A percentile compares a stretch with the other conserved stretches of the same genome.
These are phyloP conservation scores for Sporothrix mexicana DNA, from an alignment of 2,329 filamentous ascomycete genomes.

Conservation along the genomic window DNA sequence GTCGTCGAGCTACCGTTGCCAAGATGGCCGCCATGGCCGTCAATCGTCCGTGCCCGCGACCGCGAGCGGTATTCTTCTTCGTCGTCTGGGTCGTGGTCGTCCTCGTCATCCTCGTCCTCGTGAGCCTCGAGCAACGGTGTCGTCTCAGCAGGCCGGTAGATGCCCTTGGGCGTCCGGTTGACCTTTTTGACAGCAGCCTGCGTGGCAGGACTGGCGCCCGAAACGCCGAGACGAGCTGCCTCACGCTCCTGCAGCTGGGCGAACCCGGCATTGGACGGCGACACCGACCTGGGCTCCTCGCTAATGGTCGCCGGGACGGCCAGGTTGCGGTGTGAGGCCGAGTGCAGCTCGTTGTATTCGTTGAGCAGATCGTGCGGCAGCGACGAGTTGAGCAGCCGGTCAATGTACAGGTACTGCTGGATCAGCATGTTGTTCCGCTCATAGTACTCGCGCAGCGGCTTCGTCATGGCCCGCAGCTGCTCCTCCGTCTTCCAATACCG, in stretches of 20 bases:
- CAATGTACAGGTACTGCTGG: constrained; percentile 92
- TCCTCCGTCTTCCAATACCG: constrained; percentile 83
- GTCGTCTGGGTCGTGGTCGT: constrained; percentile 51
- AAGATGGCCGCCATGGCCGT: neutral
- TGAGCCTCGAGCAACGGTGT: constrained; percentile 64
- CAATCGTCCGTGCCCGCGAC: neutral
- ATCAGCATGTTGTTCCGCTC: constrained; percentile 87
- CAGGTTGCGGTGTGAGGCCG: constrained; percentile 58
- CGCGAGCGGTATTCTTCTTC: constrained; percentile 45
- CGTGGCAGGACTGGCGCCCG: constrained; percentile 2
- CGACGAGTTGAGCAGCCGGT: constrained; percentile 85
- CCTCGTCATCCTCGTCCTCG: constrained; percentile 52
- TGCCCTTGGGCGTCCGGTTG: constrained; percentile 81
- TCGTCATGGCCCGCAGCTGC: constrained; percentile 72
- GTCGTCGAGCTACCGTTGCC: constrained; percentile 10
- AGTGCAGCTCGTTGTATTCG: constrained; percentile 75
- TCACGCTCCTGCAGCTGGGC: constrained; percentile 22
- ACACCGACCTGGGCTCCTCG: constrained; percentile 61
- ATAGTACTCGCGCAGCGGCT: constrained; percentile 83
- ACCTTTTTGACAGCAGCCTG: constrained; percentile 55
- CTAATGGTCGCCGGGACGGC: constrained; percentile 75
- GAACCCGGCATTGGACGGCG: constrained; percentile 42
- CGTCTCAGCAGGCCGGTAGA: constrained; percentile 77
- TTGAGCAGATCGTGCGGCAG: constrained; percentile 91
- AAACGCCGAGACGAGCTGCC: neutral